Percentiles rank a stretch among this genome's conserved stretches.
Conservation (phyloP, 2,329 filamentous ascomycete genomes). For the Colletotrichum lupini region DNA sequence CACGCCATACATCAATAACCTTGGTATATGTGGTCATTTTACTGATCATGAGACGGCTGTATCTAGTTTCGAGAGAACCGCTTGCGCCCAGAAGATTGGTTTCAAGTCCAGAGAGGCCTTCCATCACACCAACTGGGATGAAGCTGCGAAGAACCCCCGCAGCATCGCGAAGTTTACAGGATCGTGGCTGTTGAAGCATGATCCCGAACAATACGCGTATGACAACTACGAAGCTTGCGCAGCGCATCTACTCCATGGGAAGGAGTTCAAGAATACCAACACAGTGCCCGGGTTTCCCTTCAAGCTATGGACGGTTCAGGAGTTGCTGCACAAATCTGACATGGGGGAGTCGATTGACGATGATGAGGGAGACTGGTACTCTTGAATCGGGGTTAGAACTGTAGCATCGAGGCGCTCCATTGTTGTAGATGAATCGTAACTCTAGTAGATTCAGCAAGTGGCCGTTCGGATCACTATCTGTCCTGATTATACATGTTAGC, state of each 20-base stretch:
- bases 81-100: conserved; percentile 35
- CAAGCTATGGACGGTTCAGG: conserved; percentile 41
- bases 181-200: conserved; percentile 40
- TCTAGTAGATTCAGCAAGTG: no score
- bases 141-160: conserved; percentile 15
- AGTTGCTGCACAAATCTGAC: neutral
- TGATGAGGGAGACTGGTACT: conserved; percentile 8
- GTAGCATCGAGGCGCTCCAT: no score
- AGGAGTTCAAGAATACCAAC: conserved; percentile 45
- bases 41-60: neutral
- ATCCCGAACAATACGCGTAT: conserved; percentile 45
- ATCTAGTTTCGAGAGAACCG: conserved; percentile 35
- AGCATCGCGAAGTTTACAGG: neutral
- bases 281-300: conserved; percentile 41
- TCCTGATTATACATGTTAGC: no score
- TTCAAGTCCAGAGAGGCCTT: conserved; percentile 38
- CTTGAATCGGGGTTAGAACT: neutral
- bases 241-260: conserved; percentile 38
- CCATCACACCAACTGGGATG: conserved; percentile 37
- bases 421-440: no score
- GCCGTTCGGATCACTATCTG: no score
- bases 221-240: conserved; percentile 42
- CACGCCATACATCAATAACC: neutral
- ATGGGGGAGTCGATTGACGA: neutral
- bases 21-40: no score